Base-by-base conservation (phyloP, 2,329 filamentous ascomycete genomes). In the Mollisia scopiformis region DNA sequence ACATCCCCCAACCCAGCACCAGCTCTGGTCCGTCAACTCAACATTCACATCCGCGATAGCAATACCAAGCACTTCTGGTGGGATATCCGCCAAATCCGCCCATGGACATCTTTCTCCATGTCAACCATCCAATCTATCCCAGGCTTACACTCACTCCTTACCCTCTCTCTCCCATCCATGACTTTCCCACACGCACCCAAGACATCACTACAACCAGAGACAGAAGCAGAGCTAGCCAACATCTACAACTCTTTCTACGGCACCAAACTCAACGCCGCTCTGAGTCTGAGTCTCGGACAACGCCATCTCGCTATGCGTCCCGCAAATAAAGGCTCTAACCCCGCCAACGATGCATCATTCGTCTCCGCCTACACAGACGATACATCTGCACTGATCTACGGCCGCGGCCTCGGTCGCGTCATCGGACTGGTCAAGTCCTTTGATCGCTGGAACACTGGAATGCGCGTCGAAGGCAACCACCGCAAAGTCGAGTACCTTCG, bases 361-460 rank as follows among this genome's bases (percentile, higher is more conserved):
- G 75, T 83, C 28, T 80, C 80, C 39, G 82, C 82, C 65, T 83
- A 84, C 70, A 74, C 77, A n/a, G 79, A 78, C 28, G 81, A 84
- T 66, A 78, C 74, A 3, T 80, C 81, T 14, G 72, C 73, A 10
- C 81, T 81, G 3, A 74, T 78, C 61, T 76, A 79, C 4, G 81
- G 81, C 11, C 74, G 77, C 2, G 70, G 82, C 71, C 72, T 86
- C 75, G 72, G 89, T 25, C 87, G 90, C 31, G 84, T 93, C 13
- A 88, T 94, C 52, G 91, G 94, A 6, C 83, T 97, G n/a, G 90
- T 96, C 69, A 94, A 94, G 77, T 90, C 88, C 74, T 97, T 94
- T 73, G 91, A 96, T 75, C 89, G 91, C 70, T 97, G 96, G 90
- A 97, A 97, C 81, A 95, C 92, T 1, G 91, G 91, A 64, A 96